Conservation (phyloP, 306 rosid species). For the Cicer judaicum region DNA sequence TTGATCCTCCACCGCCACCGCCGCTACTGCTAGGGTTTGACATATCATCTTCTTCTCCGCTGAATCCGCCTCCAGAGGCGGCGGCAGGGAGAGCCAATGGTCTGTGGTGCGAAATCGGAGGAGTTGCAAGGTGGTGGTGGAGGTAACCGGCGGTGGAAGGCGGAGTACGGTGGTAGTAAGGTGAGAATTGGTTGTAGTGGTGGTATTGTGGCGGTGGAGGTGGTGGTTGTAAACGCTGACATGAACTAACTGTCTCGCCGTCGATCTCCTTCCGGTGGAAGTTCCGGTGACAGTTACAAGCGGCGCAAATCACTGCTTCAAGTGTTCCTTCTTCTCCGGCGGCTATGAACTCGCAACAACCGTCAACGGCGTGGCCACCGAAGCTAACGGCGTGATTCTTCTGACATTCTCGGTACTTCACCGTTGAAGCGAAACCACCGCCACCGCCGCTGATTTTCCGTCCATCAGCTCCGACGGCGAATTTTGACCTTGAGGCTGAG, state of each 20-base stretch:
- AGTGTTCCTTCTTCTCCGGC: conserved; percentile 85
- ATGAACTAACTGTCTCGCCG: conserved; percentile 44
- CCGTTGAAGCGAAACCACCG: not conserved
- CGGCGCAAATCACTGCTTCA: conserved; percentile 91
- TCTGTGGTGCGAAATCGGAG: conserved; percentile 52
- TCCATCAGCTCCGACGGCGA: conserved; percentile 42
- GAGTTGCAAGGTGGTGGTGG: conserved; percentile 50
- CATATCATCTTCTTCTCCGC: conserved; percentile 69
- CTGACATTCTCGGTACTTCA: conserved; percentile 78
- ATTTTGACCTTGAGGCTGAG: conserved; percentile 42
- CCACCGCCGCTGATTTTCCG: conserved; percentile 45
- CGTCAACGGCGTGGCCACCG: conserved; percentile 91
- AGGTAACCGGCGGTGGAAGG: conserved; percentile 58
- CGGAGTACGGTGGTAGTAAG: conserved; percentile 54
- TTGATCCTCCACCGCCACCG: conserved; percentile 57
- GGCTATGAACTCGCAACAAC: conserved; percentile 90
- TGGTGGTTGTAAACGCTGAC: conserved; percentile 37
- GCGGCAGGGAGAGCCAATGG: conserved; percentile 62
- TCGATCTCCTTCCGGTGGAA: conserved; percentile 89
- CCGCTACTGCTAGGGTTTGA: conserved; percentile 89
- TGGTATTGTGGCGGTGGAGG: conserved; percentile 43
- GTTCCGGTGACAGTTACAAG: conserved; percentile 94
- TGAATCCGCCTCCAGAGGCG: conserved; percentile 56
- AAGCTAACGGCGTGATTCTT: conserved; percentile 86
- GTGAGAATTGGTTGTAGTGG: conserved; percentile 50